These are phyloP conservation scores for Leptographium procerum DNA, from an alignment of 2,329 filamentous ascomycete species.

Conservation along the genomic window DNA sequence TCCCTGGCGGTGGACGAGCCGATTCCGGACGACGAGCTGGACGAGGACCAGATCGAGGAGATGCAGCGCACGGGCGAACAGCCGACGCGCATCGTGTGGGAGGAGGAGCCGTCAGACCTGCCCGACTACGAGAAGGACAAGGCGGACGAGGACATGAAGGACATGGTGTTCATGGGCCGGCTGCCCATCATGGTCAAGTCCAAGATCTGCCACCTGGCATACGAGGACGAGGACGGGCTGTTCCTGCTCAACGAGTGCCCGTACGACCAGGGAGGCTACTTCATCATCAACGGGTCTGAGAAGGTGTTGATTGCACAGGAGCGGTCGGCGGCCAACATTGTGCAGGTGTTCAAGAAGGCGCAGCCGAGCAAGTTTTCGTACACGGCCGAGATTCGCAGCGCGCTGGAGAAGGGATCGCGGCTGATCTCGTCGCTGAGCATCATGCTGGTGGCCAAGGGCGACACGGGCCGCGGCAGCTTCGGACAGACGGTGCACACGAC, in stretches of 20 bases:
- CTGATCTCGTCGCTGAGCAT: slow-evolving; percentile 88
- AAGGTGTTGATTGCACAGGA: slow-evolving; percentile 98
- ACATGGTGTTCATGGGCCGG: slow-evolving; percentile 85
- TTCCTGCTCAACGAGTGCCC: slow-evolving; percentile 94
- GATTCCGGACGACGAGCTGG: slow-evolving; percentile 55
- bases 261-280: slow-evolving; percentile 97
- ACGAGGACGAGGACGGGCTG: slow-evolving; percentile 72
- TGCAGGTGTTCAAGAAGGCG: slow-evolving; percentile 98
- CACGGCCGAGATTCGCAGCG: slow-evolving; percentile 90
- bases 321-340: slow-evolving; percentile 93
- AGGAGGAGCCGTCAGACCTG: slow-evolving; percentile 44
- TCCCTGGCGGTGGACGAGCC: slow-evolving; percentile 70
- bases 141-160: slow-evolving; percentile 46
- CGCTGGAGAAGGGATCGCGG: slow-evolving; percentile 88
- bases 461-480: slow-evolving; percentile 65
- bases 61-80: slow-evolving; percentile 42
- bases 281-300: slow-evolving; percentile 97
- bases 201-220: slow-evolving; percentile 81
- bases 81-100: slow-evolving; percentile 48
- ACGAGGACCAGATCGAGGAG: slow-evolving; percentile 49
- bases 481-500: slow-evolving; percentile 84
- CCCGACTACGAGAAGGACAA: slow-evolving; percentile 40
- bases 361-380: slow-evolving; percentile 85
- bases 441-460: slow-evolving; percentile 80
- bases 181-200: slow-evolving; percentile 98